phyloP scores from a whole-genome alignment of 805 yeast species.

The Zygosaccharomyces bisporus region DNA sequence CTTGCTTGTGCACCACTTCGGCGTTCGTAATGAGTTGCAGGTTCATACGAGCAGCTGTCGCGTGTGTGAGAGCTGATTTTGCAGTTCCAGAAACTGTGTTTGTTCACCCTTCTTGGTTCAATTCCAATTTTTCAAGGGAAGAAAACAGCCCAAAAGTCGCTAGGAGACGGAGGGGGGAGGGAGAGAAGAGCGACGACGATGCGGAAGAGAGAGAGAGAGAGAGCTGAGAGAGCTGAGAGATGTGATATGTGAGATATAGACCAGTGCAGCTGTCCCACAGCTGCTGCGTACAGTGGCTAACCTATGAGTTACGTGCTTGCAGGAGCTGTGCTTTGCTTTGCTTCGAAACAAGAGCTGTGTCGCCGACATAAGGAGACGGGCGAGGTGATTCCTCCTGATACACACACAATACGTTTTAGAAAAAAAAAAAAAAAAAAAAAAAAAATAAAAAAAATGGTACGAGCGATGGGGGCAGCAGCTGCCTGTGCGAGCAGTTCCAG shows the following conservation, averaged over 20 bases:
- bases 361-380: background rate
- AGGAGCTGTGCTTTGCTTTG: too few species aligned
- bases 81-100: background rate
- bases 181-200: too few species aligned
- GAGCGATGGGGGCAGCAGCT: background rate
- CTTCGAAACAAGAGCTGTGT: background rate
- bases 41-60: slow-evolving; percentile 16
- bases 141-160: background rate
- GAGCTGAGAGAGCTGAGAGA: too few species aligned
- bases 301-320: background rate
- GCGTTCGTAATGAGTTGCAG: slow-evolving; percentile 24
- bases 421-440: too few species aligned
- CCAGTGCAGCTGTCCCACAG: too few species aligned
- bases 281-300: background rate
- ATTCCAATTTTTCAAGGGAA: background rate
- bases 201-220: too few species aligned
- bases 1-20: slow-evolving; percentile 32
- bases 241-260: background rate
- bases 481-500: background rate
- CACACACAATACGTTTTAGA: background rate
- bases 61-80: background rate
- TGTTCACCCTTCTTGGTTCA: background rate
- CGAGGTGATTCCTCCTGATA: background rate
- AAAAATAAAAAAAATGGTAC: background rate
- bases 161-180: too few species aligned